Evolutionary conservation across 192 early-diverging fungal genomes (phyloP), one percentile per base, ranked within the genome.

Genomic region (Kickxella alabastrina): DNA sequence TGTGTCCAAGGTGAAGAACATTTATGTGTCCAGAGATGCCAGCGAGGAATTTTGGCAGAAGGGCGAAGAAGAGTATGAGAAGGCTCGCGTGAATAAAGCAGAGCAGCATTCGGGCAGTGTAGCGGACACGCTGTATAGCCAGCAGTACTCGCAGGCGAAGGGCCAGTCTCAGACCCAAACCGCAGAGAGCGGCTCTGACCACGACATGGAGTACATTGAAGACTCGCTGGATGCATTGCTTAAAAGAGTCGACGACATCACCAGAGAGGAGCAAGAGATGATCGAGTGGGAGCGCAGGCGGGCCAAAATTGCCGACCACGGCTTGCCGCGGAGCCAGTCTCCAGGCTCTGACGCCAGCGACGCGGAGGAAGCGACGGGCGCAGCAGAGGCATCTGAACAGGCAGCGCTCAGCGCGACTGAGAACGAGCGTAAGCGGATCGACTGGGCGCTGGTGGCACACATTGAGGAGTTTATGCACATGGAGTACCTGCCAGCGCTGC

Each of bases 161-260:
- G 32, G 12, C 31, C 6, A 32, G 6, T 32, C 45, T 25, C 29
- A 47, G 29, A 44, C 22, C 4, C 43, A 44, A 6, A 22, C 23
- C 10, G 15, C 3, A 21, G 43, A 40, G 5, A 6, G 5, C n/a
- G 38, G 28, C 9, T 13, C 14, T 6, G 43, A 46, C 23, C 2
- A 17, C 2, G 24, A 46, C 10, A 34, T 31, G 17, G 32, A 19
- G 3, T 21, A 42, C 29, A n/a, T 45, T 0, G 61, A 75, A 28
- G 52, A 58, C 34, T 75, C 72, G 23, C 45, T 75, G 14, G 60
- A 67, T 15, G 50, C 55, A 35, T 34, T 75, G 37, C 42, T 75
- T 9, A 44, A 49, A 36, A 51, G 41, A 37, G 42, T 75, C 7
- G 72, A 62, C 10, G 72, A 75, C 31, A 68, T 75, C 29, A 63